Base-by-base conservation (phyloP, 768 basidiomycete genomes). In the Paxillus ammoniavirescens region DNA sequence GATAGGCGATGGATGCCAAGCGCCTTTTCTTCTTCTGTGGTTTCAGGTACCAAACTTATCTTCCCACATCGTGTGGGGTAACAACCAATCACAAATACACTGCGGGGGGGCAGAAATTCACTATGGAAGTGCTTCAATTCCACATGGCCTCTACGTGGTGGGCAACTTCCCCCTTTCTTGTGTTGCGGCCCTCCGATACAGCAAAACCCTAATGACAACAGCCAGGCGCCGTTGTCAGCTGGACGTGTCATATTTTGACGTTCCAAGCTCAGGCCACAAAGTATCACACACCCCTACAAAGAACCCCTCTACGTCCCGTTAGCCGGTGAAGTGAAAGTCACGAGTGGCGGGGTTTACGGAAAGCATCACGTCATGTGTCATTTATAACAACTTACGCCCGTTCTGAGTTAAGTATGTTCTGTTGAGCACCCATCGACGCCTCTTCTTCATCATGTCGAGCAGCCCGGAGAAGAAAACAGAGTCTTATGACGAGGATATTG, bases 401-500 rank as follows among this genome's bases (percentile, higher is more conserved):
- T 15, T 14, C 17, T 43, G 21, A 21, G 21, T 21, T 21, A n/a
- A n/a, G n/a, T n/a, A 17, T 14, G 30, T 12, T 55, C 6, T n/a
- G 33, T 47, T 38, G 15, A 26, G 9, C 12, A 42, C 40, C 23
- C 14, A 2, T 36, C 31, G 7, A 30, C 28, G n/a, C 41, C 38
- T 44, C 50, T 49, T 40, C 28, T 37, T 8, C 2, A 47, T 21
- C 52, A 61, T 65, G 62, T 51, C 65, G 6, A 45, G 30, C 15
- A 40, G 49, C 6, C 35, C 15, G 4, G 55, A 65, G 54, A 57
- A 65, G 52, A 59, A 59, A 46, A 41, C 10, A n/a, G 52, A 57
- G 3, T 57, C 52, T 12, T 53, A 43, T 33, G 33, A 52, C 2
- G 50, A 56, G 5, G 43, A 53, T 38, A 31, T 17, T 6, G 41